Evolutionary conservation across 2,329 filamentous ascomycete species (phyloP), one percentile per base, ranked within the genome.

Genomic region (Aureobasidium sp.): DNA sequence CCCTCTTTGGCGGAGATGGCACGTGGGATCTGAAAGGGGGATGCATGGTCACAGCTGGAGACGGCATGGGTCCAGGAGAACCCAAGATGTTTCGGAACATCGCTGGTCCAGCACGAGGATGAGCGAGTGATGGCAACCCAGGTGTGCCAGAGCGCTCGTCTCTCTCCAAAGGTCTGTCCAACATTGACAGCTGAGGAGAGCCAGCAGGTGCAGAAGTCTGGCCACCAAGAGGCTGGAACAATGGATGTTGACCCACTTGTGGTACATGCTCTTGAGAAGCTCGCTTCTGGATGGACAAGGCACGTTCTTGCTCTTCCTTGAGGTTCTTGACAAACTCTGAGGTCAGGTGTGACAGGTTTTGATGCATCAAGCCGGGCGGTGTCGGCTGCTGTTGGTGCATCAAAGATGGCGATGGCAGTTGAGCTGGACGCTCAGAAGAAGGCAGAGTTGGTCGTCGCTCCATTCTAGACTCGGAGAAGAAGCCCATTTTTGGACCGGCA

Each of bases 131-230:
- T 26, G 62, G 61, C 8, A 70, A 64, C 3, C 67, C 67, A 32
- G 70, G 70, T 5, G 70, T 67, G 3, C 67, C 63, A n/a, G 64
- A 64, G 32, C 69, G 67, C 46, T 73, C 70, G 39, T 74, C 72
- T 13, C 68, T 52, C 13, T 66, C 59, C 20, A 65, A 66, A 39
- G 68, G 69, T 23, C 69, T 67, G 26, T 73, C 71, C 23, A 65
- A 62, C 20, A 66, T 62, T 29, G 64, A 62, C 17, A 37, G 17
- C 5, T 63, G 62, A 0, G 56, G 52, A 42, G 46, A 60, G 17
- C 29, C 47, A 26, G 29, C 39, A 10, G 57, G 46, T 7, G 46
- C 57, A 8, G 57, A 51, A 2, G 57, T 51, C 17, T 60, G 57
- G 26, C 34, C 36, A 41, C 46, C 34, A 34, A 32, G 44, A 34